A percentile compares a stretch with the other conserved stretches of the same genome.
Evolutionary conservation across 2,329 filamentous ascomycete genomes (phyloP).

Genomic region (Clonostachys sp.): DNA sequence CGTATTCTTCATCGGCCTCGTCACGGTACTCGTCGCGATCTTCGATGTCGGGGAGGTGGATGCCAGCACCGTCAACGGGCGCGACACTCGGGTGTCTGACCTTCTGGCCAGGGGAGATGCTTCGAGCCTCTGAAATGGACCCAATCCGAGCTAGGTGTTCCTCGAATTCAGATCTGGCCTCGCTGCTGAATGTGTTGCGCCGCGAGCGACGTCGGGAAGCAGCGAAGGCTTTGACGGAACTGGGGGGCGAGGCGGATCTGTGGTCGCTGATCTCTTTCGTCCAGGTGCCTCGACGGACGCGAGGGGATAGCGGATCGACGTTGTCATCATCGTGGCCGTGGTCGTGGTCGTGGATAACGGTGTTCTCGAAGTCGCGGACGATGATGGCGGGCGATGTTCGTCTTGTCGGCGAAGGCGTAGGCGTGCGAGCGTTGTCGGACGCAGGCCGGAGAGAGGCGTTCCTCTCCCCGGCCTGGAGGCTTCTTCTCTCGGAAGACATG

Average conservation of each 20-base stretch:
- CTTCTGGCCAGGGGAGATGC: conserved; percentile 54
- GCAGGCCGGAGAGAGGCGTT: too few relatives aligned
- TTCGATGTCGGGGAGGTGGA: conserved; percentile 65
- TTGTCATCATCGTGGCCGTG: conserved; percentile 40
- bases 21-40: too few relatives aligned
- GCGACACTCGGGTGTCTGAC: conserved; percentile 46
- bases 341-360: conserved; percentile 71
- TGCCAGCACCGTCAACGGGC: conserved; percentile 85
- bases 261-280: conserved; percentile 52
- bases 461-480: too few relatives aligned
- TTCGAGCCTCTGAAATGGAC: conserved; percentile 62
- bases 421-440: too few relatives aligned
- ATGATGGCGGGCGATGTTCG: conserved; percentile 26
- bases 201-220: conserved; percentile 83
- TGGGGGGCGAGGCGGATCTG: conserved; percentile 80
- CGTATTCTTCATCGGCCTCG: conserved; percentile 9
- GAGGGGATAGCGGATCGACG: conserved; percentile 33
- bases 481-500: too few relatives aligned
- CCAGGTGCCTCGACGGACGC: conserved; percentile 45
- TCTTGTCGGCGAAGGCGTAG: too few relatives aligned
- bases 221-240: conserved; percentile 98
- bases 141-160: conserved; percentile 62
- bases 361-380: conserved; percentile 82
- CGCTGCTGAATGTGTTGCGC: conserved; percentile 53
- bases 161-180: conserved; percentile 31